Conservation (phyloP, 2,329 filamentous ascomycete species). For the Arthrobotrys megalospora region DNA sequence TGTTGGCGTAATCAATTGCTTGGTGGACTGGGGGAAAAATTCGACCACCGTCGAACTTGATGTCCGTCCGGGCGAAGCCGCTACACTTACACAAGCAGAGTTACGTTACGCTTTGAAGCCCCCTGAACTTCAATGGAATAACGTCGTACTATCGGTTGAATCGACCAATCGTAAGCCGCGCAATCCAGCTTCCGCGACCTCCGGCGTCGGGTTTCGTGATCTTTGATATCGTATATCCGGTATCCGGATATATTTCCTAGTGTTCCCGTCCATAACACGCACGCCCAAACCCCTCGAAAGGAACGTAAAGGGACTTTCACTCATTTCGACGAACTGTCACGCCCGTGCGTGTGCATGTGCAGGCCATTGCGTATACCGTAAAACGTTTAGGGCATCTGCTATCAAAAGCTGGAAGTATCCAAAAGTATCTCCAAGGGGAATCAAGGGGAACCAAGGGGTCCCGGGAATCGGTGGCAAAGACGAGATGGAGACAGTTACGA, state of each 20-base stretch:
- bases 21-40: not conserved
- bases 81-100: slow-evolving; percentile 24
- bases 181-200: slow-evolving; percentile 44
- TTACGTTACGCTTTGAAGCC: slow-evolving; percentile 32
- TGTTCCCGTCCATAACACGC: not conserved
- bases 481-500: slow-evolving; percentile 68
- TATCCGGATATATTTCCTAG: not conserved
- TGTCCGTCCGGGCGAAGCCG: slow-evolving; percentile 38
- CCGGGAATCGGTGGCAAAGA: slow-evolving; percentile 63
- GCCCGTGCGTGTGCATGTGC: slow-evolving; percentile 5
- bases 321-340: slow-evolving; percentile 7
- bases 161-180: slow-evolving; percentile 36
- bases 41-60: not conserved
- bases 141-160: slow-evolving; percentile 3
- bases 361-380: slow-evolving; percentile 14
- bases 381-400: not conserved
- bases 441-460: slow-evolving; percentile 64
- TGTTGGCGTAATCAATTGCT: not conserved
- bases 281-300: not conserved
- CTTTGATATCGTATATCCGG: slow-evolving; percentile 19
- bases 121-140: not conserved
- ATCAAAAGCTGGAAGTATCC: slow-evolving; percentile 1
- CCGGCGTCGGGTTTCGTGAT: slow-evolving; percentile 39
- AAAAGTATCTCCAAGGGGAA: slow-evolving; percentile 32
- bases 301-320: not conserved